phyloP scores from a whole-genome alignment of 192 early-diverging fungal genomes.

The Geosiphon pyriformis region DNA sequence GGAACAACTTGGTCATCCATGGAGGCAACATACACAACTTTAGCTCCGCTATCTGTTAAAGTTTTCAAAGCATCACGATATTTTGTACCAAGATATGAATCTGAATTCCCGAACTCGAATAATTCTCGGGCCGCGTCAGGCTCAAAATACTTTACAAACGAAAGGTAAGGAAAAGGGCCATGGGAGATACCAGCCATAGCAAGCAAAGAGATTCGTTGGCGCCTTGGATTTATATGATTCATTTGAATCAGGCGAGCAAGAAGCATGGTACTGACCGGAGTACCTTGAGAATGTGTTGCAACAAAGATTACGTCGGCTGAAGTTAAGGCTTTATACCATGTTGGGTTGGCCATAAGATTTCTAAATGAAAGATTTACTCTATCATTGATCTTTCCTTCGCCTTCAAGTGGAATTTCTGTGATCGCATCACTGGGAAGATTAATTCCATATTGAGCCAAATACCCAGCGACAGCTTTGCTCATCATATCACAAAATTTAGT shows the following conservation, averaged over 20 bases:
- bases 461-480: conserved; percentile 57
- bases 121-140: conserved; percentile 86
- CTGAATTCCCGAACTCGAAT: conserved; percentile 89
- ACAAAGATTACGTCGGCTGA: conserved; percentile 79
- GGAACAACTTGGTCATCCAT: conserved; percentile 98
- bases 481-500: conserved; percentile 86
- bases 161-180: conserved; percentile 77
- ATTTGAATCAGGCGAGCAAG: conserved; percentile 61
- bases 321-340: conserved; percentile 35
- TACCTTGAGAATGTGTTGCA: conserved; percentile 92
- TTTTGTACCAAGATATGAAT: conserved; percentile 56
- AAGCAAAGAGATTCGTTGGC: conserved; percentile 72
- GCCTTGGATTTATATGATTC: conserved; percentile 52
- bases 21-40: conserved; percentile 73
- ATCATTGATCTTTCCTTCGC: conserved; percentile 87
- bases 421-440: conserved; percentile 44
- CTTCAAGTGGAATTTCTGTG: conserved; percentile 78
- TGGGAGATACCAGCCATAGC: conserved; percentile 94
- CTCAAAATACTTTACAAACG: conserved; percentile 86
- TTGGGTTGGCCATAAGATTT: conserved; percentile 56
- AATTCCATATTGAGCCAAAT: conserved; percentile 48
- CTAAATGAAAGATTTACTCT: conserved; percentile 78
- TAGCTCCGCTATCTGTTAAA: conserved; percentile 62
- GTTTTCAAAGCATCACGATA: conserved; percentile 67
- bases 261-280: conserved; percentile 78